Evolutionary conservation across 2,329 filamentous ascomycete species (phyloP), one percentile per base, ranked within the genome.

Genomic region (Tolypocladium album): DNA sequence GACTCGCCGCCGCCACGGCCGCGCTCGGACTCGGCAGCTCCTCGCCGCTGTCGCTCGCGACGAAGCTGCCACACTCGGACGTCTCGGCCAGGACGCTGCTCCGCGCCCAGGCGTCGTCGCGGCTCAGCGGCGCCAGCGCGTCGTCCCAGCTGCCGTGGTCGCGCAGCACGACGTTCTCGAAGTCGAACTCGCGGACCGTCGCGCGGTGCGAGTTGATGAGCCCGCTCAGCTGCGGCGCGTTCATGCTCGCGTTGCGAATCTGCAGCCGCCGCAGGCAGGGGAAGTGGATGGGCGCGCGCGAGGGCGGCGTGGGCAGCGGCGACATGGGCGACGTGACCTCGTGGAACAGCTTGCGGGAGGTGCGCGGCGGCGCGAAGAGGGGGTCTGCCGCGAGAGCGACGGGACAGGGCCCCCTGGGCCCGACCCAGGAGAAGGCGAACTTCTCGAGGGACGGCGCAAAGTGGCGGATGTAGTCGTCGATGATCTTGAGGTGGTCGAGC

Each of bases 371-470:
- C 31, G 82, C 79, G 68, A 88, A 86, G n/a, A 90, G 79, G 17
- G 87, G 84, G 67, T 92, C 88, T n/a, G 78, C 80, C 17, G 85
- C 79, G 7, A 92, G 78, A 0, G 86, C 85, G 24, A 94, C 72
- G 1, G 90, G 90, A 60, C 88, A 90, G 1, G 88, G 88, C 0
- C 90, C 89, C 69, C 86, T 86, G 57, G 85, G 84, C 45, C 89
- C 88, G 63, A 87, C 78, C 91, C 92, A 96, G 60, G 84, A 82
- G 73, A 96, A 95, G 60, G 82, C 81, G 60, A 96, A 80, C 70
- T 86, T 86, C 63, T 88, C 86, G 1, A 94, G 78, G 39, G 75
- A 79, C 6, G 79, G 77, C 0, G 87, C 82, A 69, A 95, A 89
- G 64, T 78, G 80, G 60, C 88, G 84, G 63, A 96, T 80, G 70